These are phyloP conservation scores for Chlamydomonas asymmetrica DNA, from an alignment of 139 green algal genomes.

Conservation along the genomic window DNA sequence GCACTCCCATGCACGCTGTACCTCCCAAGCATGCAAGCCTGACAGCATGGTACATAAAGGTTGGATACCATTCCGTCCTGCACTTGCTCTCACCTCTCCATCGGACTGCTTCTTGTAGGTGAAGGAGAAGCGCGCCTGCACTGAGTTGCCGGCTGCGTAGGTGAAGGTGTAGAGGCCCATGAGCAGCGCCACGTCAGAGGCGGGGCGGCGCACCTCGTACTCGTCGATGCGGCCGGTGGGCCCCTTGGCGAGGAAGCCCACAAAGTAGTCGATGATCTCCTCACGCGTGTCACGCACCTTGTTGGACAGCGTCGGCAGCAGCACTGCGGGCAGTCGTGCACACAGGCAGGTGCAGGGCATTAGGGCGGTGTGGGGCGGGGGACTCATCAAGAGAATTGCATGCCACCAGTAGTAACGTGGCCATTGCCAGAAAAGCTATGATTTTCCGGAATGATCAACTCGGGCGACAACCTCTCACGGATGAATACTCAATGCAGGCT, in stretches of 20 bases:
- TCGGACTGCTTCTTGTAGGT: conserved; percentile 3
- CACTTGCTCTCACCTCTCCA: no score
- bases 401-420: neutral
- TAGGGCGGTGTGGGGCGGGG: neutral
- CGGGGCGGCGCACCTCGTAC: neutral
- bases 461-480: neutral
- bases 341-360: neutral
- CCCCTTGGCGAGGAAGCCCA: neutral
- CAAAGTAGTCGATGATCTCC: conserved; percentile 19
- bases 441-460: conserved; percentile 5
- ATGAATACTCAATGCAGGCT: neutral
- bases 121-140: conserved; percentile 5
- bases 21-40: no score
- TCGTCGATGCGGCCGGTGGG: conserved; percentile 2
- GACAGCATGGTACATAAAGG: no score
- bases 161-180: conserved; percentile 21
- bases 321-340: neutral
- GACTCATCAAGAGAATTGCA: neutral
- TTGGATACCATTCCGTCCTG: no score
- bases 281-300: neutral
- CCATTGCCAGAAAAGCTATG: neutral
- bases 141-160: neutral
- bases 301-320: conserved; percentile 25
- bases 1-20: no score
- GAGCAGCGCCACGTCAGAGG: neutral